Percentiles rank a stretch among this genome's conserved stretches.
Conservation (phyloP, 1,139 yeast species). For the Nematodospora anomalae region DNA sequence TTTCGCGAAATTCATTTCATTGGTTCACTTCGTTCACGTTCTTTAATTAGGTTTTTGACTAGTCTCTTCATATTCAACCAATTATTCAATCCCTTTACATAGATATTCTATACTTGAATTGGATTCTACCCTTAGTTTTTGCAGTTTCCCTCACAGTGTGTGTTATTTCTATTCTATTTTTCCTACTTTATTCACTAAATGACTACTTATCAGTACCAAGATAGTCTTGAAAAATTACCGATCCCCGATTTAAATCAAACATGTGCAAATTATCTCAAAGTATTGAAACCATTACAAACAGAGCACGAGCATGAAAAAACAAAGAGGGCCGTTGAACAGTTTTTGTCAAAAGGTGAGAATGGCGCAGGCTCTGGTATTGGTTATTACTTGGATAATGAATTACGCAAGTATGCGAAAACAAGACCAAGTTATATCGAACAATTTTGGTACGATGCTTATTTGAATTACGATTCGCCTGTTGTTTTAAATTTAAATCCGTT, state of each 20-base stretch:
- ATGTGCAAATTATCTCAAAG: conserved; percentile 60
- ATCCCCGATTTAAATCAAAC: conserved; percentile 74
- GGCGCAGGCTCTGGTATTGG: conserved; percentile 60
- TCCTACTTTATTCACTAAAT: conserved; percentile 4
- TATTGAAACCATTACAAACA: conserved; percentile 74
- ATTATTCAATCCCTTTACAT: too few relatives aligned
- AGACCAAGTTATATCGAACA: conserved; percentile 85
- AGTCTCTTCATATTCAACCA: too few relatives aligned
- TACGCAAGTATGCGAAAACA: conserved; percentile 60
- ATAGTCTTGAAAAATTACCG: conserved; percentile 62
- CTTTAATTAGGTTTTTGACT: too few relatives aligned
- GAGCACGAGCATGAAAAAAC: conserved; percentile 67
- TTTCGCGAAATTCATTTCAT: too few relatives aligned
- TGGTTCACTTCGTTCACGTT: too few relatives aligned
- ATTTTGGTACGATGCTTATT: conserved; percentile 89
- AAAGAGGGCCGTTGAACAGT: conserved; percentile 55
- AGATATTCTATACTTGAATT: too few relatives aligned
- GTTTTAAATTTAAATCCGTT: conserved; percentile 87
- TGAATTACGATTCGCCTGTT: conserved; percentile 84
- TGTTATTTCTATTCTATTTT: too few relatives aligned
- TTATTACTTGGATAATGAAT: conserved; percentile 59
- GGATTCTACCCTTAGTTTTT: too few relatives aligned
- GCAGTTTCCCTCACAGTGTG: too few relatives aligned
- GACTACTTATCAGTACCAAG: conserved; percentile 58
- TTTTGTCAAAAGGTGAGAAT: conserved; percentile 47